Percentiles rank a stretch among this genome's conserved stretches.
phyloP scores from a whole-genome alignment of 106 monocot genomes.

The Phalaenopsis aphrodite region DNA sequence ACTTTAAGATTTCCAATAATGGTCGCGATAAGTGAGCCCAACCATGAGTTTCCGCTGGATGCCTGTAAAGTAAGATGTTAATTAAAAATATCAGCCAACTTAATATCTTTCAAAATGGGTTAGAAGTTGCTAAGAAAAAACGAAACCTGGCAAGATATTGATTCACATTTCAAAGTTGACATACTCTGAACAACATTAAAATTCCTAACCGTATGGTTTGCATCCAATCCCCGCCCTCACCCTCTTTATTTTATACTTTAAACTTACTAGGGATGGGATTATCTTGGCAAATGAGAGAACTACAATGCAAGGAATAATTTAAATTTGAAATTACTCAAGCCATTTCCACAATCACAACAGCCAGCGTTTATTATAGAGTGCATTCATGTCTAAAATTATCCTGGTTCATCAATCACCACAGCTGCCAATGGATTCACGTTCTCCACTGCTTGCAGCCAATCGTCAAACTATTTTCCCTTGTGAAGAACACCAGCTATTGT shows the following conservation, averaged over 20 bases:
- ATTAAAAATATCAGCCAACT: background rate
- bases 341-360: no score
- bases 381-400: no score
- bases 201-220: background rate
- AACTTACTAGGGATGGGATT: no score
- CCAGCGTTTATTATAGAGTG: no score
- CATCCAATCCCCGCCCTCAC: background rate
- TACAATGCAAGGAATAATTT: no score
- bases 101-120: background rate
- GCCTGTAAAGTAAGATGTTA: constrained; percentile 28
- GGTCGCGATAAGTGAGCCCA: constrained; percentile 69
- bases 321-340: no score
- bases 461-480: no score
- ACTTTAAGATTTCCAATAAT: constrained; percentile 97
- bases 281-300: no score
- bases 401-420: no score
- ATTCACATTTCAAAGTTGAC: background rate
- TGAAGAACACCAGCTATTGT: no score
- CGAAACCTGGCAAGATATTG: background rate
- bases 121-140: background rate
- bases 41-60: constrained; percentile 75
- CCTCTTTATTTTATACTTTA: background rate
- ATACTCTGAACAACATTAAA: background rate
- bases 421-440: no score
- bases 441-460: no score